phyloP scores from a whole-genome alignment of 1,139 yeast genomes.

The Pichia sp. region DNA sequence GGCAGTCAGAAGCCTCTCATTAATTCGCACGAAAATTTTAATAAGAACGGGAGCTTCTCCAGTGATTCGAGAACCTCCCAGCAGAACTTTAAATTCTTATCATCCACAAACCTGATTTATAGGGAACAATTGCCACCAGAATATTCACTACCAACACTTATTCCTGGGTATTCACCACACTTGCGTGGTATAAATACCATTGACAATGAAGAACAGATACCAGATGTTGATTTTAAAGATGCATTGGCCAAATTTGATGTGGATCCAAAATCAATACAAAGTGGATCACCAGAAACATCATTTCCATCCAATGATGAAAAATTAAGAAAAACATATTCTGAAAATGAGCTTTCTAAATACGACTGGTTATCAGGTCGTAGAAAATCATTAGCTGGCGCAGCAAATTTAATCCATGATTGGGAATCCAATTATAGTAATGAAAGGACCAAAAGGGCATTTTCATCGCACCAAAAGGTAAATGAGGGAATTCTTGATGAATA shows the following conservation, averaged over 20 bases:
- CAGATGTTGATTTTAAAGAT: conserved; percentile 20
- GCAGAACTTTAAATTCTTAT: conserved; percentile 5
- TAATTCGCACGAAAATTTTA: background rate
- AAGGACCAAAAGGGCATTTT: background rate
- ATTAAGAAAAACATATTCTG: conserved; percentile 48
- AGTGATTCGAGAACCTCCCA: background rate
- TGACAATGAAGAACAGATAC: conserved; percentile 27
- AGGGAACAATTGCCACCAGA: conserved; percentile 13
- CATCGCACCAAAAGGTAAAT: background rate
- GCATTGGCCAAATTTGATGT: conserved; percentile 9
- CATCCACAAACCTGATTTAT: conserved; percentile 11
- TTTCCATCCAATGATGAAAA: background rate
- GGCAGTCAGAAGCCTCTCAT: background rate
- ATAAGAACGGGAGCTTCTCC: background rate
- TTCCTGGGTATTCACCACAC: conserved; percentile 16
- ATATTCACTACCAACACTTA: conserved; percentile 17
- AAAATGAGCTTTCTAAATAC: conserved; percentile 48
- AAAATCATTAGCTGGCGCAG: conserved; percentile 4
- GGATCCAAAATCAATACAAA: background rate
- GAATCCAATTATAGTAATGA: conserved; percentile 1
- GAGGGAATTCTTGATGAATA: conserved; percentile 66
- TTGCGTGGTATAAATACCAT: conserved; percentile 20
- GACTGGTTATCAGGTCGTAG: conserved; percentile 30
- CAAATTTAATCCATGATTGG: background rate
- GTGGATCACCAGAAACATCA: background rate